A percentile compares a stretch with the other conserved stretches of the same genome.
Evolutionary conservation across 345 rosid genomes (phyloP).

Genomic region (Cardamine occulta): DNA sequence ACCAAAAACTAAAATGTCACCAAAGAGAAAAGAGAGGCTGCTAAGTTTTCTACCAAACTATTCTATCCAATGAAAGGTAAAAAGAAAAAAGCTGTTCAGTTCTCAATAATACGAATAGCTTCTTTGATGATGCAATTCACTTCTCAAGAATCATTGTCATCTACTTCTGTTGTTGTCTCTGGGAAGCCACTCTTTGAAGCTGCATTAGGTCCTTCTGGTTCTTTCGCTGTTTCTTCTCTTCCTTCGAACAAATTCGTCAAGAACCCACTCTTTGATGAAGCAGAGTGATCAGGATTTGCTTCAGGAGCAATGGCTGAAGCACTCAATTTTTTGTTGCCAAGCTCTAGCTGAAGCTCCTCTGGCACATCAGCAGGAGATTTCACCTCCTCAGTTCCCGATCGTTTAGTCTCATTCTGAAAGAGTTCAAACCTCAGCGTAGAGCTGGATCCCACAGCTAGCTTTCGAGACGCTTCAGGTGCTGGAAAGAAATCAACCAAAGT

Average conservation of each 20-base stretch:
- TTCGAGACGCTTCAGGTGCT: conserved; percentile 32
- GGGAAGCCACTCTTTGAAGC: conserved; percentile 25
- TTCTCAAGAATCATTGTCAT: conserved; percentile 30
- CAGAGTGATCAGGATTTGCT: conserved; percentile 17
- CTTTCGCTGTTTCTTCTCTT: conserved; percentile 13
- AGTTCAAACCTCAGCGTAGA: conserved; percentile 42
- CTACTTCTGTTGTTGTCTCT: conserved; percentile 27
- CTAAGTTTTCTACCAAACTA: conserved; percentile 20
- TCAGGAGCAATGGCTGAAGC: conserved; percentile 26
- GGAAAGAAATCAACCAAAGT: conserved; percentile 40
- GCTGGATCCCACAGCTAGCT: conserved; percentile 38
- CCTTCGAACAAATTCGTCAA: conserved; percentile 6
- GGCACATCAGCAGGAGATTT: conserved; percentile 32
- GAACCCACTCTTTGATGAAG: conserved; percentile 33
- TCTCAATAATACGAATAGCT: conserved; percentile 25
- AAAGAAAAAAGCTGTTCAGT: conserved; percentile 11
- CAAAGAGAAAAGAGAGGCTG: conserved; percentile 20
- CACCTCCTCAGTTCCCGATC: conserved; percentile 27
- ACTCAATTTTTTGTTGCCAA: conserved; percentile 39
- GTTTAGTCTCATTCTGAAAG: conserved; percentile 39
- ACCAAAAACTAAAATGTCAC: conserved; percentile 25
- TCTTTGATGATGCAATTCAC: conserved; percentile 32
- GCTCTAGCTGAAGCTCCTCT: conserved; percentile 49
- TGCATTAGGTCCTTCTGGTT: conserved; percentile 27
- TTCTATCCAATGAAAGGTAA: conserved; percentile 17